Conservation (phyloP, 257 asterid species). For the Echium plantagineum region DNA sequence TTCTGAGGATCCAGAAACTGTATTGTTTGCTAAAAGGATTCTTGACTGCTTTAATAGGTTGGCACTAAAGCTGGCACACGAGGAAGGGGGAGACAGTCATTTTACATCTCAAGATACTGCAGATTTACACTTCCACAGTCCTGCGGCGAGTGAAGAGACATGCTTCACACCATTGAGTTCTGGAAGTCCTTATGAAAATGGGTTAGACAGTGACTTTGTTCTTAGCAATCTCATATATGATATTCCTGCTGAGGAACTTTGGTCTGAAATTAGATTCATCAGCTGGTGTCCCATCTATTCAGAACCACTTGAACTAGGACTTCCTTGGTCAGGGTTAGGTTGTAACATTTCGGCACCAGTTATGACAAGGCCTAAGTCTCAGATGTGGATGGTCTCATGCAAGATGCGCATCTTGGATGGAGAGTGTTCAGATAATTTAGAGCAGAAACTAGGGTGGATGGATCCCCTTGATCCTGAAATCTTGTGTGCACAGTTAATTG, state of each 20-base stretch:
- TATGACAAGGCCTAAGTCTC: constrained; percentile 65
- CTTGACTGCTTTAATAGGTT: constrained; percentile 57
- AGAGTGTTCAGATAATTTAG: constrained; percentile 54
- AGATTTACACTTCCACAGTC: constrained; percentile 27
- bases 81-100: constrained; percentile 26
- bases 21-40: constrained; percentile 44
- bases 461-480: constrained; percentile 38
- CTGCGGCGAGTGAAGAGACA: constrained; percentile 30
- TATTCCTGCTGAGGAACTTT: constrained; percentile 49
- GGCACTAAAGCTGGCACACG: constrained; percentile 33
- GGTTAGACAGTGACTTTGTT: constrained; percentile 27
- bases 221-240: constrained; percentile 47
- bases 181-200: constrained; percentile 25
- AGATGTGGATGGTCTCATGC: constrained; percentile 84
- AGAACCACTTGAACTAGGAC: constrained; percentile 54
- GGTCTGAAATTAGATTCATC: constrained; percentile 54
- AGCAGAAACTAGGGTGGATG: constrained; percentile 76
- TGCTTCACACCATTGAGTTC: constrained; percentile 22
- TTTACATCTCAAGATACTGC: constrained; percentile 20
- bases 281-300: constrained; percentile 84
- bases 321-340: constrained; percentile 64
- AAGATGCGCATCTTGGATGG: constrained; percentile 69
- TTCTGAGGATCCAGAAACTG: constrained; percentile 40
- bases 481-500: constrained; percentile 63
- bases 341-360: constrained; percentile 52